Evolutionary conservation across 106 monocot genomes (phyloP).

Genomic region (Cymbidium sinense): DNA sequence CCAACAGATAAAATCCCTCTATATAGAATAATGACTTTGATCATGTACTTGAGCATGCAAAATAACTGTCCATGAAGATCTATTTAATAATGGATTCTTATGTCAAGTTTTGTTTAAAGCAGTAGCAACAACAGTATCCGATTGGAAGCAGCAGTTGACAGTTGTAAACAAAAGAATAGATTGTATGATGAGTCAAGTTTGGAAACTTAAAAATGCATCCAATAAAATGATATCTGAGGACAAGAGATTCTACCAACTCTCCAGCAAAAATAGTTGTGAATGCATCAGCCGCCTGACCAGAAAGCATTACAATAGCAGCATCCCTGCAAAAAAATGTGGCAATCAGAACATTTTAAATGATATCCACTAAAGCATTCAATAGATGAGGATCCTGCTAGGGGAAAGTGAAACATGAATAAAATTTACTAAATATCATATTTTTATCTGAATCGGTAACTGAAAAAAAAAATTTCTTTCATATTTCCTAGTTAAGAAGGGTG

Average conservation of each 20-base stretch:
- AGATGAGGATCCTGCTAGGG: background rate
- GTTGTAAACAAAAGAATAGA: background rate
- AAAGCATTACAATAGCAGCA: constrained; percentile 87
- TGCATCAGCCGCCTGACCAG: constrained; percentile 87
- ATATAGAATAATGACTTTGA: too few relatives aligned
- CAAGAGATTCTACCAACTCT: constrained; percentile 48
- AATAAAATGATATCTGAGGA: background rate
- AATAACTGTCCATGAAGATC: background rate
- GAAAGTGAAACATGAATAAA: background rate
- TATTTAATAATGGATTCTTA: background rate
- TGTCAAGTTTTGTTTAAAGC: background rate
- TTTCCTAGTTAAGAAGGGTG: background rate
- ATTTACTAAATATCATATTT: background rate
- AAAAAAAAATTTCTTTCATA: background rate
- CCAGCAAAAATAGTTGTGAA: constrained; percentile 82
- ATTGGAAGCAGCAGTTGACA: background rate
- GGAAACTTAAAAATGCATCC: background rate
- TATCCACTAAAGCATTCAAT: background rate
- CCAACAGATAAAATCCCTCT: background rate
- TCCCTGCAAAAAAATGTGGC: constrained; percentile 31
- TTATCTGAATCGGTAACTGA: background rate
- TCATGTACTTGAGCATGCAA: background rate
- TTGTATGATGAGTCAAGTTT: too few relatives aligned
- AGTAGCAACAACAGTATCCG: background rate
- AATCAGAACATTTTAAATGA: background rate